Conservation (phyloP, 192 early-diverging fungal species). For the Coemansia sp. region DNA sequence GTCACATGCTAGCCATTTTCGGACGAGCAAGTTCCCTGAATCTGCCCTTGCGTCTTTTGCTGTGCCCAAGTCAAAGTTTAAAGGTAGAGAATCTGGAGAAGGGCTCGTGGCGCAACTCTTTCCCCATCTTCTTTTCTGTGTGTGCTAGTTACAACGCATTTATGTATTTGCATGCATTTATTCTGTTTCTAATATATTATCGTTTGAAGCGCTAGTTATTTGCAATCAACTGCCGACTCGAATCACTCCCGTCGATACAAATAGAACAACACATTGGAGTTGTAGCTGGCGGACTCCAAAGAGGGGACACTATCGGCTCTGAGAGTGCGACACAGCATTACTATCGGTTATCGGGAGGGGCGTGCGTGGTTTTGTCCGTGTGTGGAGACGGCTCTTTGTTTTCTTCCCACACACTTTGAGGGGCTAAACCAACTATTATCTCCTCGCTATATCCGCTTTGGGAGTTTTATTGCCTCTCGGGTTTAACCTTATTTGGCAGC, state of each 20-base stretch:
- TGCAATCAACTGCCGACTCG: not conserved
- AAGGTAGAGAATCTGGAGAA: not conserved
- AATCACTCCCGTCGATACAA: too few species aligned
- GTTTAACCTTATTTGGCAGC: not conserved
- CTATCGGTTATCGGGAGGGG: too few species aligned
- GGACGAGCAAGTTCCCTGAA: not conserved
- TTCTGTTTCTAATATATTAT: not conserved
- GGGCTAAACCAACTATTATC: not conserved
- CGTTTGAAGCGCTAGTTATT: not conserved
- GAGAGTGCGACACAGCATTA: too few species aligned
- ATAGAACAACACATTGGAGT: too few species aligned
- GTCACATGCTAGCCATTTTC: not conserved
- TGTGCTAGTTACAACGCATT: not conserved
- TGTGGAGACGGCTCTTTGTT: not conserved
- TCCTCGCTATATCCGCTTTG: not conserved
- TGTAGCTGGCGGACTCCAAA: too few species aligned
- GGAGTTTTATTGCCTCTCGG: not conserved
- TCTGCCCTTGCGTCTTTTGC: not conserved
- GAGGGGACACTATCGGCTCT: too few species aligned
- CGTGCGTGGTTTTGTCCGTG: too few species aligned
- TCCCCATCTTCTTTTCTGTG: not conserved
- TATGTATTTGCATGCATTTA: not conserved
- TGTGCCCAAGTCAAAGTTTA: not conserved
- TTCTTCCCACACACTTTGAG: not conserved
- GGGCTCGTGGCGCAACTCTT: not conserved